Conservation (phyloP, 495 filamentous ascomycete species). For the Tuber calosporum region DNA sequence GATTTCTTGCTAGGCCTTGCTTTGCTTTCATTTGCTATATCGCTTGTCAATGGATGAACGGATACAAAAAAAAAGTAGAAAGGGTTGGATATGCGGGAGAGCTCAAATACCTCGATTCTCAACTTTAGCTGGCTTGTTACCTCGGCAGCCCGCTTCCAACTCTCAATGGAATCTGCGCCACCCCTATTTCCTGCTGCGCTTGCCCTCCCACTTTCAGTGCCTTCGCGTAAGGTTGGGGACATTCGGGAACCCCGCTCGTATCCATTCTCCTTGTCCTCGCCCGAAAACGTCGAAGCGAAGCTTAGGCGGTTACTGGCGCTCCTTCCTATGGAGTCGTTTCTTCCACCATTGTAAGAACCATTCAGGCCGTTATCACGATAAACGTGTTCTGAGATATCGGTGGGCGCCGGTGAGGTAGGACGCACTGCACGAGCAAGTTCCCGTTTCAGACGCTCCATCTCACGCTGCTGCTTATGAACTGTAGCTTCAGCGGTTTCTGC, state of each 20-base stretch:
- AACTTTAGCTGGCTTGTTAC: slow-evolving; percentile 96
- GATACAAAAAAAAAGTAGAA: background rate
- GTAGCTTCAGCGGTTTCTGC: slow-evolving; percentile 79
- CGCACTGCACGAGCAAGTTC: slow-evolving; percentile 52
- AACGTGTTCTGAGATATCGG: slow-evolving; percentile 42
- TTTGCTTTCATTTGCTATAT: slow-evolving; percentile 41
- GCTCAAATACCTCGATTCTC: slow-evolving; percentile 66
- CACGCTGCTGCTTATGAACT: slow-evolving; percentile 72
- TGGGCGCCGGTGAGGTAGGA: slow-evolving; percentile 44
- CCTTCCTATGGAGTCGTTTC: slow-evolving; percentile 20
- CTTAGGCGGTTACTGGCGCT: slow-evolving; percentile 51
- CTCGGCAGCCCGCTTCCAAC: slow-evolving; percentile 97
- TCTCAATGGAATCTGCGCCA: slow-evolving; percentile 63
- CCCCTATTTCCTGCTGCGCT: slow-evolving; percentile 47
- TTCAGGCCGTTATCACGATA: slow-evolving; percentile 32
- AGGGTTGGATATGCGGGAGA: background rate
- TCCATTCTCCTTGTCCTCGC: slow-evolving; percentile 72
- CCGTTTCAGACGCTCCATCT: slow-evolving; percentile 88
- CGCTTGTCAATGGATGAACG: slow-evolving; percentile 3
- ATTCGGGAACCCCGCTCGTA: slow-evolving; percentile 40
- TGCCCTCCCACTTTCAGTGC: slow-evolving; percentile 41
- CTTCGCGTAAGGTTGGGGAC: slow-evolving; percentile 32
- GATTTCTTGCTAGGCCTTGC: slow-evolving; percentile 38
- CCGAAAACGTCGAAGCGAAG: slow-evolving; percentile 62
- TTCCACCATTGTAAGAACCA: slow-evolving; percentile 29